These are phyloP conservation scores for Rhododendron kiyosumense DNA, from an alignment of 148 eudicot genomes.

Conservation along the genomic window DNA sequence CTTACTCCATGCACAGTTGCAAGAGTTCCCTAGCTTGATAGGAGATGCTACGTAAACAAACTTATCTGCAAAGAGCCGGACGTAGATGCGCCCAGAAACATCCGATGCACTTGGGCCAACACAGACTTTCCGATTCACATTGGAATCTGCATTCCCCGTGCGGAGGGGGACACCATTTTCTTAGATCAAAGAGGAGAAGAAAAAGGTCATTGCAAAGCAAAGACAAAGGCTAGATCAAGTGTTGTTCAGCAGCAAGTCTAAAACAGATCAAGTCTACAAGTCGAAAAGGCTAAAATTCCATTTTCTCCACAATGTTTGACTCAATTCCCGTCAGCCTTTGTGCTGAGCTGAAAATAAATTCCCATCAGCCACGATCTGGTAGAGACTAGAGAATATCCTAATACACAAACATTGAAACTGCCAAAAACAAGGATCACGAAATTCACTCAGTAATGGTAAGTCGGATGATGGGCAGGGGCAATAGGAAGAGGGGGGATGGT, in stretches of 20 bases:
- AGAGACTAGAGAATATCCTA: neutral
- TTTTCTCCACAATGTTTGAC: neutral
- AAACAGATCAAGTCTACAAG: neutral
- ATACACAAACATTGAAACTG: neutral
- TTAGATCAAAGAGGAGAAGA: neutral
- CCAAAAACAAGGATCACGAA: neutral
- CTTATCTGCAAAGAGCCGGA: neutral
- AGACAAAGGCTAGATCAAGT: neutral
- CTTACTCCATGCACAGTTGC: neutral
- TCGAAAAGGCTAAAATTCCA: neutral
- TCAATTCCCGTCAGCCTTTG: neutral
- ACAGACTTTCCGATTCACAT: neutral
- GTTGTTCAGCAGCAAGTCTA: neutral
- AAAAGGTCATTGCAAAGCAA: neutral
- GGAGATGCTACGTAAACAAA: neutral
- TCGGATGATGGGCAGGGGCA: neutral
- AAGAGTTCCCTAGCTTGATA: neutral
- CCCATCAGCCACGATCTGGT: neutral
- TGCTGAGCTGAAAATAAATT: neutral
- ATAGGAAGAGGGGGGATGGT: neutral
- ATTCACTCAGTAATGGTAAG: constrained; percentile 2
- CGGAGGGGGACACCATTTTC: neutral
- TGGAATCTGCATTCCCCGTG: neutral
- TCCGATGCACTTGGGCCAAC: neutral
- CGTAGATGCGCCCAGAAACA: neutral